Evolutionary conservation across 2,329 filamentous ascomycete genomes (phyloP), one percentile per base, ranked within the genome.

Genomic region (Cladosporium oxysporum): DNA sequence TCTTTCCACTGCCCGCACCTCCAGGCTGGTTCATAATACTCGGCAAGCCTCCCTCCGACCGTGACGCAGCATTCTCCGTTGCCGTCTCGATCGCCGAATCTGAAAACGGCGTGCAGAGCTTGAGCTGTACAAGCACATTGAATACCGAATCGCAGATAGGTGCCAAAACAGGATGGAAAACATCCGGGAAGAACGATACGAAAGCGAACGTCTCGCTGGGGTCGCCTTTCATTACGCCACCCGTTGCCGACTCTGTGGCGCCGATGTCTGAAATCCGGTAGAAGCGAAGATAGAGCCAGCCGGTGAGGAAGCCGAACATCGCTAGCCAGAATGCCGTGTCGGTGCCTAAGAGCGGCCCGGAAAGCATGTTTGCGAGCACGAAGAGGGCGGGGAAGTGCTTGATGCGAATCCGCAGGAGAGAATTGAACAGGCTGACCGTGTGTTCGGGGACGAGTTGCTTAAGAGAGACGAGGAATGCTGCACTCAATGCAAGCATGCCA

Each of bases 381-480:
- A 85, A 97, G 77, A 88, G 91, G 83, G 81, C 95, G 69, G 81
- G 96, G 82, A 90, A 90, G 76, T 90, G 88, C 76, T 90, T 89
- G 64, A 99, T 93, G 71, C 94, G 91, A 78, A 98, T 88, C 67
- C 95, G 96, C 66, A 98, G 78, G 68, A 97, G 82, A 69, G 93
- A 93, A 70, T 91, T 90, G 82, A 97, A 94, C 66, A 99, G 87
- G 5, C 94, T 95, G 62, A 98, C 94, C 12, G 95, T 99, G 79
- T 99, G 95, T 68, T 97, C 93, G 26, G 95, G 95, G 41, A 98
- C 91, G 59, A 99, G 91, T 80, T 99, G 95, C 81, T 96, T 98
- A 81, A 98, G 97, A 64, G 94, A 92, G 73, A 98, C 92, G 68
- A 99, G 90, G 82, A 98, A 98, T 68, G 91, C 90, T 57, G 95